Evolutionary conservation across 164 flowering plant species (phyloP).

Genomic region (Cinnamomum chago): DNA sequence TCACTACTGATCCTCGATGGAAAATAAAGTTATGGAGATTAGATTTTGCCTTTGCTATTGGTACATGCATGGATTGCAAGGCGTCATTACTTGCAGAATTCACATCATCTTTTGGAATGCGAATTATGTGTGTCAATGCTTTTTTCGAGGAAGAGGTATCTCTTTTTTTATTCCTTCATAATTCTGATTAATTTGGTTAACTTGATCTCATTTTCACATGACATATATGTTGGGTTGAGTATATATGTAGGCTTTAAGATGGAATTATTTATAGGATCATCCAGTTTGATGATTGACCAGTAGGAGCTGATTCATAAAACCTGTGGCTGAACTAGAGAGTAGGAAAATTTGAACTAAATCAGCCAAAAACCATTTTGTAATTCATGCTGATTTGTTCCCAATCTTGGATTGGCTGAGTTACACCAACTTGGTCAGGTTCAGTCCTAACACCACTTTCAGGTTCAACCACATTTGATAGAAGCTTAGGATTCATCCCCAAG

Average conservation of each 20-base stretch:
- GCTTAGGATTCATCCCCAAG: too few species aligned
- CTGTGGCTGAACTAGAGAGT: background rate
- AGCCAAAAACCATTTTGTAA: background rate
- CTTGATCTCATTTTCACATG: background rate
- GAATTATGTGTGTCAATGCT: slow-evolving; percentile 85
- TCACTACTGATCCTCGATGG: slow-evolving; percentile 88
- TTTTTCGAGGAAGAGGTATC: slow-evolving; percentile 66
- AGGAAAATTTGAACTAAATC: background rate
- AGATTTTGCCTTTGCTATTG: slow-evolving; percentile 21
- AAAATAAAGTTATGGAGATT: slow-evolving; percentile 74
- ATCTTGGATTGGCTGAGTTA: background rate
- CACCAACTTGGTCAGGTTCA: too few species aligned
- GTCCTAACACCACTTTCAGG: too few species aligned
- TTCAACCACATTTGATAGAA: too few species aligned
- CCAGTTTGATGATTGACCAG: background rate
- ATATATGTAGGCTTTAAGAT: background rate
- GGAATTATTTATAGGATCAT: slow-evolving; percentile 1
- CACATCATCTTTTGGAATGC: slow-evolving; percentile 60
- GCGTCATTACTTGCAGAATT: slow-evolving; percentile 57
- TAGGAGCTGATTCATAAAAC: background rate
- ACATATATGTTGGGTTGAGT: background rate
- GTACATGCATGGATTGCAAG: slow-evolving; percentile 14
- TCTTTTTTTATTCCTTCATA: background rate
- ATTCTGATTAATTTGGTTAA: background rate
- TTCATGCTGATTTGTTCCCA: slow-evolving; percentile 3